Evolutionary conservation across 805 yeast genomes (phyloP).

Genomic region (Monosporozyma servazzii): DNA sequence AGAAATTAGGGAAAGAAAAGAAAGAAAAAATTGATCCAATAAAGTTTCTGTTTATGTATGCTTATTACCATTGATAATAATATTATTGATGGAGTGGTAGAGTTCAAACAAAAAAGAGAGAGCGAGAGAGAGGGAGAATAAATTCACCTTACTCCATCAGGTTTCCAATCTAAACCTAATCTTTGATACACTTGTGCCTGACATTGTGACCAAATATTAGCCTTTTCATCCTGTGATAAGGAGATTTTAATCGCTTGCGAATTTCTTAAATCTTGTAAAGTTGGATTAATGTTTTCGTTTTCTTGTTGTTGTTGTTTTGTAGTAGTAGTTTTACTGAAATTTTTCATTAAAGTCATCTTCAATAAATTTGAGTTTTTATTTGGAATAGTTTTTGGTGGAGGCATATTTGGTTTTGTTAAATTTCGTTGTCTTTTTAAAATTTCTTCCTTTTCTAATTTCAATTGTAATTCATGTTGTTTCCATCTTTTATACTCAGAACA

Average conservation of each 20-base stretch:
- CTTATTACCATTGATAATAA: background rate
- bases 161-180: conserved; percentile 53
- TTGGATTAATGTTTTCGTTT: background rate
- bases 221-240: conserved; percentile 48
- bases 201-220: conserved; percentile 52
- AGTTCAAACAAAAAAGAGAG: background rate
- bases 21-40: background rate
- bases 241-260: conserved; percentile 12
- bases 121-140: background rate
- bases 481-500: conserved; percentile 40
- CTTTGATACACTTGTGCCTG: conserved; percentile 50
- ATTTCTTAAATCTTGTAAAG: background rate
- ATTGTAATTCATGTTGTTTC: conserved; percentile 25
- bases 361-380: conserved; percentile 10
- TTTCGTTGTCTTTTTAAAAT: conserved; percentile 11
- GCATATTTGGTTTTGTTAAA: conserved; percentile 28
- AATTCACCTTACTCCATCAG: conserved; percentile 30
- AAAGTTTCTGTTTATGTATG: background rate
- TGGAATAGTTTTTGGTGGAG: conserved; percentile 28
- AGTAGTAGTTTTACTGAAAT: conserved; percentile 7
- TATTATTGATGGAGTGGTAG: no score
- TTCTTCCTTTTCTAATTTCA: conserved; percentile 29
- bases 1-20: background rate
- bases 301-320: background rate
- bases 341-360: conserved; percentile 29